These are phyloP conservation scores for Myxozyma melibiosi DNA, from an alignment of 805 yeast species.

Conservation along the genomic window DNA sequence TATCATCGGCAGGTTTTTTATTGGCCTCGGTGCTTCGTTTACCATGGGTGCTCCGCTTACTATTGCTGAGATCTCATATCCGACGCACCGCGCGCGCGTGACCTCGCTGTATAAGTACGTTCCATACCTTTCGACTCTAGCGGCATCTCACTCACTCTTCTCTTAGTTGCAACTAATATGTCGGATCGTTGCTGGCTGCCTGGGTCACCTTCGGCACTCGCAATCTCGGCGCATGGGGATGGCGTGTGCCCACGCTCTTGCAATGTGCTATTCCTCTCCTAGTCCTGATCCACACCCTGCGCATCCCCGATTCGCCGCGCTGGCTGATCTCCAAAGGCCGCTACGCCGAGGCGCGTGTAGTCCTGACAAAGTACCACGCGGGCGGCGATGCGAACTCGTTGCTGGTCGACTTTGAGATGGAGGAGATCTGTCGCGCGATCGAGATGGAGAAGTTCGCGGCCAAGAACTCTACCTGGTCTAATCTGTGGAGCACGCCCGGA, in stretches of 20 bases:
- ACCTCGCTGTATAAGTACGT: constrained; percentile 51
- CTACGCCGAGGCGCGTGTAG: constrained; percentile 56
- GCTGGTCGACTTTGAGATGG: constrained; percentile 46
- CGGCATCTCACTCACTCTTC: too few species aligned
- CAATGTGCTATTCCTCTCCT: constrained; percentile 53
- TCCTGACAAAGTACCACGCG: constrained; percentile 47
- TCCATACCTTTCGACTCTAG: too few species aligned
- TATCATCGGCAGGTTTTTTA: not conserved
- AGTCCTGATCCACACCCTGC: constrained; percentile 53
- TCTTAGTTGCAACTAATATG: constrained; percentile 44
- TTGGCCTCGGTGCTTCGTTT: constrained; percentile 5
- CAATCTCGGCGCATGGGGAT: constrained; percentile 44
- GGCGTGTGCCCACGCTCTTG: constrained; percentile 58
- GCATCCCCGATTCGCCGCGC: constrained; percentile 65
- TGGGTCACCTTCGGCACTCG: constrained; percentile 54
- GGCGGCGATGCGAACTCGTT: constrained; percentile 44
- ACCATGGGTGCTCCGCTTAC: constrained; percentile 1
- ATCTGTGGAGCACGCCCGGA: constrained; percentile 46
- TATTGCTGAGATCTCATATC: constrained; percentile 5
- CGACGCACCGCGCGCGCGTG: constrained; percentile 33
- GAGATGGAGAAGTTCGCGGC: constrained; percentile 44
- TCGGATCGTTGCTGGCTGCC: constrained; percentile 55
- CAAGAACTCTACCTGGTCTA: constrained; percentile 43
- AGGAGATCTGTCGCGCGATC: constrained; percentile 46
- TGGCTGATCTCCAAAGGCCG: constrained; percentile 61